These are phyloP conservation scores for Rossbeevera mucosa DNA, from an alignment of 768 basidiomycete species.

Conservation along the genomic window DNA sequence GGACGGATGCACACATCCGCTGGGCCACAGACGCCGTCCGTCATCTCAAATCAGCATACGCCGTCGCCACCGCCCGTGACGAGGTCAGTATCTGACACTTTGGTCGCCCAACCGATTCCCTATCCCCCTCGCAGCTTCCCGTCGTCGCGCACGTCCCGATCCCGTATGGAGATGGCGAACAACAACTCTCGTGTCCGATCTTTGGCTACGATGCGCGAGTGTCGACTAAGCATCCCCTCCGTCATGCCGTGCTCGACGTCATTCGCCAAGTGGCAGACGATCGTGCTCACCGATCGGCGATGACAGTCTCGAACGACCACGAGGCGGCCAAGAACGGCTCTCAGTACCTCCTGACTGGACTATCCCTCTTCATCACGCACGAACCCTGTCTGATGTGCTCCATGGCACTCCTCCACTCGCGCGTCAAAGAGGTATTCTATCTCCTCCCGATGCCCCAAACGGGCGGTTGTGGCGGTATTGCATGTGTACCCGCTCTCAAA, in stretches of 20 bases:
- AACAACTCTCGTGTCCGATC: constrained; percentile 34
- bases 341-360: constrained; percentile 84
- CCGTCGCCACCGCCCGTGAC: constrained; percentile 29
- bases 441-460: constrained; percentile 68
- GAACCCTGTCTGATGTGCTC: constrained; percentile 98
- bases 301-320: background rate
- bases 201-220: constrained; percentile 67
- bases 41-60: constrained; percentile 47
- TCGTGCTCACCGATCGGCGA: constrained; percentile 29
- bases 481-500: constrained; percentile 73
- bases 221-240: constrained; percentile 69
- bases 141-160: constrained; percentile 68
- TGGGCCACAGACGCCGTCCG: constrained; percentile 78
- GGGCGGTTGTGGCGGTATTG: constrained; percentile 79
- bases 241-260: constrained; percentile 79
- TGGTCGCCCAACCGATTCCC: background rate
- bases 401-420: constrained; percentile 92
- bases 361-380: constrained; percentile 85
- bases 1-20: constrained; percentile 58
- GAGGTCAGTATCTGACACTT: constrained; percentile 45
- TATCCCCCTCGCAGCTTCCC: constrained; percentile 50
- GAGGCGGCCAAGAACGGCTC: constrained; percentile 50
- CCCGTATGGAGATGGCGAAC: constrained; percentile 39
- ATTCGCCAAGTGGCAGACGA: constrained; percentile 63
- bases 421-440: constrained; percentile 84